Evolutionary conservation across 1,139 yeast genomes (phyloP).

Genomic region (Casaregolazyma lundiana): DNA sequence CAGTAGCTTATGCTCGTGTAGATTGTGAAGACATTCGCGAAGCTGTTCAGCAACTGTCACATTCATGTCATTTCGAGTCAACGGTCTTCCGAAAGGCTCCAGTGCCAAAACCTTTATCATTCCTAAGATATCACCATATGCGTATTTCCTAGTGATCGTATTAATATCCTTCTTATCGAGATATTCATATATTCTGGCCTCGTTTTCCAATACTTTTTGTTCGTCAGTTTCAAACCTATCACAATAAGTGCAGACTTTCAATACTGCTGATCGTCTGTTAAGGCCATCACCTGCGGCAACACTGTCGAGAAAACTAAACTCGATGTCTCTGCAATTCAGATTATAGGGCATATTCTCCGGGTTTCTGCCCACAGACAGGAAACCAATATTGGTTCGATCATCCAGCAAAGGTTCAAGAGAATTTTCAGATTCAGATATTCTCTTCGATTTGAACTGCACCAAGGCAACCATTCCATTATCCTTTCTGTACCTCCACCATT

Average conservation of each 20-base stretch:
- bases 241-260: slow-evolving; percentile 19
- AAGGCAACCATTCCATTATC: slow-evolving; percentile 6
- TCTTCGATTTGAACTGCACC: not conserved
- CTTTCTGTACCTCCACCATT: slow-evolving; percentile 24
- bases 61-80: slow-evolving; percentile 18
- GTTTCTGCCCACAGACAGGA: not conserved
- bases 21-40: slow-evolving; percentile 19
- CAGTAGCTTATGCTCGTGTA: slow-evolving; percentile 24
- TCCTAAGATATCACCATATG: slow-evolving; percentile 25
- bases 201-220: slow-evolving; percentile 17
- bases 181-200: slow-evolving; percentile 28
- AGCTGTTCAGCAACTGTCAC: slow-evolving; percentile 17
- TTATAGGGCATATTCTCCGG: slow-evolving; percentile 2
- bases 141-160: slow-evolving; percentile 21
- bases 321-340: not conserved
- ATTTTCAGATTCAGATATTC: not conserved
- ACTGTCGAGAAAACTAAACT: slow-evolving; percentile 1
- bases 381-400: slow-evolving; percentile 3
- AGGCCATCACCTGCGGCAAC: slow-evolving; percentile 3
- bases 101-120: slow-evolving; percentile 24
- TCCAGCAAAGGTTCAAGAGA: not conserved
- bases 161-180: slow-evolving; percentile 17
- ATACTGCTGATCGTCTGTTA: slow-evolving; percentile 10
- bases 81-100: slow-evolving; percentile 24
- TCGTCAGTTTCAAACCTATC: slow-evolving; percentile 5